phyloP scores from a whole-genome alignment of 805 yeast genomes.

The Candida lessepsii region DNA sequence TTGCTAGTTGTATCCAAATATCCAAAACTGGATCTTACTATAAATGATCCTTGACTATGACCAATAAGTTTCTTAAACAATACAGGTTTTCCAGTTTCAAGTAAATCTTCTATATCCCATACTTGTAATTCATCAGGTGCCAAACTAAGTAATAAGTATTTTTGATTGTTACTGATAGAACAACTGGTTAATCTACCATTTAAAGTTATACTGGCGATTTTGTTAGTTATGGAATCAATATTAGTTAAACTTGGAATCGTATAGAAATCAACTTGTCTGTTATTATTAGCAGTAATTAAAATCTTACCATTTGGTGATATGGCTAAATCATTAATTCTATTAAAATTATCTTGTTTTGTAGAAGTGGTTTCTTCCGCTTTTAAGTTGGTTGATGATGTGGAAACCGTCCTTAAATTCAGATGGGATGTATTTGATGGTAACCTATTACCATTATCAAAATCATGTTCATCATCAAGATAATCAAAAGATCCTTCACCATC shows the following conservation, averaged over 20 bases:
- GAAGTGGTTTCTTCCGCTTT: not conserved
- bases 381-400: constrained; percentile 1
- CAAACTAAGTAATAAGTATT: constrained; percentile 58
- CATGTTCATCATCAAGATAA: constrained; percentile 13
- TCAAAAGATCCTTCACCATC: constrained; percentile 6
- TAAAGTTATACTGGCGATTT: constrained; percentile 47
- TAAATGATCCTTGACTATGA: constrained; percentile 64
- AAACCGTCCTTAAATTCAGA: not conserved
- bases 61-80: constrained; percentile 68
- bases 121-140: constrained; percentile 76
- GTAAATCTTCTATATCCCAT: constrained; percentile 61
- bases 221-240: constrained; percentile 29
- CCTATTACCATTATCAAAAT: constrained; percentile 6
- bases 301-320: constrained; percentile 62
- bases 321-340: constrained; percentile 66
- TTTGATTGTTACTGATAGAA: constrained; percentile 52
- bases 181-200: constrained; percentile 66
- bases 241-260: constrained; percentile 42
- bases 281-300: constrained; percentile 64
- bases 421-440: constrained; percentile 4
- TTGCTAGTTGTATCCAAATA: constrained; percentile 37
- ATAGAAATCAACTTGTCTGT: constrained; percentile 59
- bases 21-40: constrained; percentile 78
- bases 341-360: constrained; percentile 22
- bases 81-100: constrained; percentile 35